A percentile compares a stretch with the other conserved stretches of the same genome.
phyloP scores from a whole-genome alignment of 371 early-diverging fungal genomes.

The Mortierella sp. region DNA sequence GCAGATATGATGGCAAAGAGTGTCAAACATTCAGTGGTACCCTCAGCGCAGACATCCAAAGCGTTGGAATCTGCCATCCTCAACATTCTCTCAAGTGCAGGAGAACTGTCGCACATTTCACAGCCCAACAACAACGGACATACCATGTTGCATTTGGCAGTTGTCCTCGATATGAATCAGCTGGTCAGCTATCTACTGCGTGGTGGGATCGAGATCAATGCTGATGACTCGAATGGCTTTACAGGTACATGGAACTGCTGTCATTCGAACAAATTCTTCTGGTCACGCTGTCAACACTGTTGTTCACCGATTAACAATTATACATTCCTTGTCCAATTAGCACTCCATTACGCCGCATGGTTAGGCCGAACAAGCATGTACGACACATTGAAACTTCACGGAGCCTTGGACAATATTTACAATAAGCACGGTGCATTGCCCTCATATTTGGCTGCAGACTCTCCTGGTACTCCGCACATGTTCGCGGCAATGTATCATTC shows the following conservation, averaged over 20 bases:
- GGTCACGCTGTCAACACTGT: no score
- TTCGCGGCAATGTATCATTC: conserved; percentile 41
- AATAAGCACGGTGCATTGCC: conserved; percentile 43
- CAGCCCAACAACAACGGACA: conserved; percentile 45
- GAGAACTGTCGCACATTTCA: conserved; percentile 39
- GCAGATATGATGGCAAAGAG: conserved; percentile 49
- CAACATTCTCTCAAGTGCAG: conserved; percentile 19
- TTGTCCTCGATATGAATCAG: conserved; percentile 37
- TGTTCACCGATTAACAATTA: no score
- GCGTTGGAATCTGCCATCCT: conserved; percentile 35
- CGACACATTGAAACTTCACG: conserved; percentile 32
- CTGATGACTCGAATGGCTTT: conserved; percentile 50
- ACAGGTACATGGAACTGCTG: no score
- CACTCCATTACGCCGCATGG: conserved; percentile 52
- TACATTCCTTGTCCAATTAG: no score
- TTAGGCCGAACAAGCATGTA: conserved; percentile 21
- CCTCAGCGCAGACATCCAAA: conserved; percentile 25
- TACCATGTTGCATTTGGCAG: conserved; percentile 46
- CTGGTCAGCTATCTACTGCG: conserved; percentile 35
- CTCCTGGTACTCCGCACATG: conserved; percentile 10
- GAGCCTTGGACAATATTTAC: conserved; percentile 17
- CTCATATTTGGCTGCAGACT: conserved; percentile 23
- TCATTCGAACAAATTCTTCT: no score
- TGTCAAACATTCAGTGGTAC: conserved; percentile 34
- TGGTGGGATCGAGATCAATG: conserved; percentile 45